These are phyloP conservation scores for Breviolum minutum DNA, from an alignment of 73 alveolate genomes.

Conservation along the genomic window DNA sequence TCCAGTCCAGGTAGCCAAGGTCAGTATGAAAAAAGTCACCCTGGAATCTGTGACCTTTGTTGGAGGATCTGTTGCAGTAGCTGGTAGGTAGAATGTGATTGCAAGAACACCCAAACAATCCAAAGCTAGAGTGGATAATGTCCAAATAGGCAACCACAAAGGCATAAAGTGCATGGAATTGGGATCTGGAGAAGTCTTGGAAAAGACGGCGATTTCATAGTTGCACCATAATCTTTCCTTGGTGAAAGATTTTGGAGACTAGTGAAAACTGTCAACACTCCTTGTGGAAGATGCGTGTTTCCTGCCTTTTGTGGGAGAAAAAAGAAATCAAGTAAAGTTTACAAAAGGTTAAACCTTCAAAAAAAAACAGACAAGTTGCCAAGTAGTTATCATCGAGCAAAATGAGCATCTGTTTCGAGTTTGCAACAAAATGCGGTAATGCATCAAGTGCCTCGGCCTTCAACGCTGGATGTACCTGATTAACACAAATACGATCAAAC, in stretches of 20 bases:
- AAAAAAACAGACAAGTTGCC: neutral
- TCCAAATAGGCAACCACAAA: slow-evolving; percentile 7
- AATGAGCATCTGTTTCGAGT: slow-evolving; percentile 5
- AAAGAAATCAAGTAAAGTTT: neutral
- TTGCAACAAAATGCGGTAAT: slow-evolving; percentile 10
- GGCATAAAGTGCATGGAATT: slow-evolving; percentile 1
- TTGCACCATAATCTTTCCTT: slow-evolving; percentile 31
- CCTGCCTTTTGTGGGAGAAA: neutral
- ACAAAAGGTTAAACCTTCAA: neutral
- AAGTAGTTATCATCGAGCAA: neutral
- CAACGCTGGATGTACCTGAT: neutral
- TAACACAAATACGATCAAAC: neutral
- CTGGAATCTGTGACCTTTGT: neutral
- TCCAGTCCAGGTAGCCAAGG: neutral
- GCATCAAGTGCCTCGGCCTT: neutral
- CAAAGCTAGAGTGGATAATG: neutral
- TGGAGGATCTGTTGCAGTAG: neutral
- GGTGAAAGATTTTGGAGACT: neutral
- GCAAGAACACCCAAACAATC: neutral
- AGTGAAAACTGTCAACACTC: neutral
- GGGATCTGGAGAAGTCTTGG: neutral
- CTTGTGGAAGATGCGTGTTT: neutral
- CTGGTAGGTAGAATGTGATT: neutral
- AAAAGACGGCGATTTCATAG: neutral
- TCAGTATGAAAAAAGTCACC: neutral